These are phyloP conservation scores for Fusarium sp. DNA, from an alignment of 2,329 filamentous ascomycete genomes.

Conservation along the genomic window DNA sequence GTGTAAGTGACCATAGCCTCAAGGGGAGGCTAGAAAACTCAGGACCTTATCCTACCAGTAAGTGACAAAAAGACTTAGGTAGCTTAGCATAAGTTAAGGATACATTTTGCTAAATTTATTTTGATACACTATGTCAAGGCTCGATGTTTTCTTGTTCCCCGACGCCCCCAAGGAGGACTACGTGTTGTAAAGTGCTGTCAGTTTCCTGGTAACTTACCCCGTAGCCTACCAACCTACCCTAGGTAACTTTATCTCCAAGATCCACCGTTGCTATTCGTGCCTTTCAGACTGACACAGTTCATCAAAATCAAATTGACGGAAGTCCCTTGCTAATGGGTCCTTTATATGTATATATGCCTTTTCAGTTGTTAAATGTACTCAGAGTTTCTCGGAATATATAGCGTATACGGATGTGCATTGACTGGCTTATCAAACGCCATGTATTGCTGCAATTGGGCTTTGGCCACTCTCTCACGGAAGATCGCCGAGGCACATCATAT, in stretches of 20 bases:
- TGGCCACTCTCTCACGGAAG: slow-evolving; percentile 11
- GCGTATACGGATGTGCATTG: background rate
- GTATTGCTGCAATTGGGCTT: background rate
- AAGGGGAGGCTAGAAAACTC: background rate
- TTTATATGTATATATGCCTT: background rate
- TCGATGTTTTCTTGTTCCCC: too few relatives aligned
- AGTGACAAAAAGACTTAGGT: background rate
- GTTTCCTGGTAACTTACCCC: background rate
- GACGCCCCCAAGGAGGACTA: background rate
- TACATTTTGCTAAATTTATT: too few relatives aligned
- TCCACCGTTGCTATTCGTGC: background rate
- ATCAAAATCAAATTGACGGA: background rate
- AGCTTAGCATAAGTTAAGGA: too few relatives aligned
- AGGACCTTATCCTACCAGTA: background rate
- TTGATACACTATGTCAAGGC: too few relatives aligned
- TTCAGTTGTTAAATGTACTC: background rate
- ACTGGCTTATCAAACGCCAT: background rate
- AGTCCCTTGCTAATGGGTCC: background rate
- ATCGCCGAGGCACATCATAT: slow-evolving; percentile 20
- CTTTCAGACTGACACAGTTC: background rate
- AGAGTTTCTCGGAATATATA: background rate
- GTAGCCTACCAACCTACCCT: background rate
- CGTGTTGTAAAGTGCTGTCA: background rate
- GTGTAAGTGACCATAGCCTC: background rate
- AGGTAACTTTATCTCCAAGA: background rate